Conservation (phyloP, 2,329 filamentous ascomycete species). For the Hypoxylon sp. region DNA sequence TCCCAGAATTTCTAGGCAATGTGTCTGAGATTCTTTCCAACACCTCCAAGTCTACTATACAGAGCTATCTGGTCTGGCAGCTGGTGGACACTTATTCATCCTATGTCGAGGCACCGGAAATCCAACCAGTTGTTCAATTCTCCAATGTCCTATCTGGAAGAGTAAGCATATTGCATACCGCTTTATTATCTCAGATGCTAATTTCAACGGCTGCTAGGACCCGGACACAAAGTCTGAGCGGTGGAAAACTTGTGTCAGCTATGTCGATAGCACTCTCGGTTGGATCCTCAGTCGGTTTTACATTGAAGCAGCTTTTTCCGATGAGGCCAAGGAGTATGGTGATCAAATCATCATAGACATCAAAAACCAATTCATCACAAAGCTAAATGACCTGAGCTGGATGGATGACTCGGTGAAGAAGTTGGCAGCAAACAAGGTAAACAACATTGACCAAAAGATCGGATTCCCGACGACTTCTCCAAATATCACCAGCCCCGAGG, state of each 20-base stretch:
- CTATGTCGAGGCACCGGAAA: conserved; percentile 65
- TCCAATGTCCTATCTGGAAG: conserved; percentile 68
- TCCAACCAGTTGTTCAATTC: conserved; percentile 68
- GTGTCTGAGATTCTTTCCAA: conserved; percentile 63
- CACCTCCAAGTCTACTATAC: conserved; percentile 63
- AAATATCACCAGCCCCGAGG: conserved; percentile 64
- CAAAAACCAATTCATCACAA: conserved; percentile 68
- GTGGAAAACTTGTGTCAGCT: conserved; percentile 70
- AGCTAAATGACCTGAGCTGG: conserved; percentile 55
- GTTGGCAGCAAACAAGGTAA: conserved; percentile 67
- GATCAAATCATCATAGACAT: conserved; percentile 76
- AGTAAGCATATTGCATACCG: conserved; percentile 40
- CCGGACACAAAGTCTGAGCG: conserved; percentile 69
- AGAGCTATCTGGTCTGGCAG: conserved; percentile 72
- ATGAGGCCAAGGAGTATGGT: conserved; percentile 71
- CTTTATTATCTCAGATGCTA: background rate
- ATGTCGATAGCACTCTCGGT: conserved; percentile 65
- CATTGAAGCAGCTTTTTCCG: conserved; percentile 72
- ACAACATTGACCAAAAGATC: conserved; percentile 71
- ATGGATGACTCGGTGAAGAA: conserved; percentile 69
- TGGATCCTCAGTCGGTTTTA: conserved; percentile 79
- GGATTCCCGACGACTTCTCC: conserved; percentile 70
- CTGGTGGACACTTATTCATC: conserved; percentile 61
- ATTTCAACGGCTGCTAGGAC: conserved; percentile 50
- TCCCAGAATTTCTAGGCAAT: conserved; percentile 67